Percentiles rank a stretch among this genome's conserved stretches.
Conservation (phyloP, 495 filamentous ascomycete genomes). For the Xylaria flabelliformis region DNA sequence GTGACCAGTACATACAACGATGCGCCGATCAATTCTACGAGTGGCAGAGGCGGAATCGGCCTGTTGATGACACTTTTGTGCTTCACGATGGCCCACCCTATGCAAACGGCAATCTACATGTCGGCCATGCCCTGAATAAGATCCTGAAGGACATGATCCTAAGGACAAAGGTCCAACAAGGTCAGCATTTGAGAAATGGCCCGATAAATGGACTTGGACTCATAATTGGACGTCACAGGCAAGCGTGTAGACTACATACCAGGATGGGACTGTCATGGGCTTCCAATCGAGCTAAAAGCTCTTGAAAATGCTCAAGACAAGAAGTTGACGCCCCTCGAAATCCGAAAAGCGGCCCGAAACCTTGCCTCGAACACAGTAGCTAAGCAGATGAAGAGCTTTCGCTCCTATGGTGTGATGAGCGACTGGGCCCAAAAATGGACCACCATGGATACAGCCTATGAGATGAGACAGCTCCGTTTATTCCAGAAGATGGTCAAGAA, state of each 20-base stretch:
- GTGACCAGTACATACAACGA: constrained; percentile 69
- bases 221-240: constrained; percentile 36
- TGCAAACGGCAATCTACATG: constrained; percentile 91
- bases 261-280: constrained; percentile 97
- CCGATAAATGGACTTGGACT: constrained; percentile 19
- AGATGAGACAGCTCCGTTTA: constrained; percentile 82
- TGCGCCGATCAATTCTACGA: constrained; percentile 88
- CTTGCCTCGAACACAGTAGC: constrained; percentile 77
- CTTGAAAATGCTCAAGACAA: constrained; percentile 60
- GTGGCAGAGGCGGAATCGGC: constrained; percentile 74
- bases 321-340: constrained; percentile 46
- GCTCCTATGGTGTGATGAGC: constrained; percentile 85
- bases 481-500: constrained; percentile 86
- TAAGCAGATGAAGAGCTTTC: constrained; percentile 83
- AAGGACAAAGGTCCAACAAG: constrained; percentile 77
- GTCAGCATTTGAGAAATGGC: constrained; percentile 43
- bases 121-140: constrained; percentile 98
- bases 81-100: constrained; percentile 98
- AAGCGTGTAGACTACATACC: constrained; percentile 84
- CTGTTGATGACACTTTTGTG: constrained; percentile 68
- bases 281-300: constrained; percentile 98
- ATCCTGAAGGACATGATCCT: constrained; percentile 93
- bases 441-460: constrained; percentile 89
- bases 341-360: constrained; percentile 74
- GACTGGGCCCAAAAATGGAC: constrained; percentile 93